phyloP scores from a whole-genome alignment of 2,329 filamentous ascomycete genomes.

The Colletotrichum sp. region DNA sequence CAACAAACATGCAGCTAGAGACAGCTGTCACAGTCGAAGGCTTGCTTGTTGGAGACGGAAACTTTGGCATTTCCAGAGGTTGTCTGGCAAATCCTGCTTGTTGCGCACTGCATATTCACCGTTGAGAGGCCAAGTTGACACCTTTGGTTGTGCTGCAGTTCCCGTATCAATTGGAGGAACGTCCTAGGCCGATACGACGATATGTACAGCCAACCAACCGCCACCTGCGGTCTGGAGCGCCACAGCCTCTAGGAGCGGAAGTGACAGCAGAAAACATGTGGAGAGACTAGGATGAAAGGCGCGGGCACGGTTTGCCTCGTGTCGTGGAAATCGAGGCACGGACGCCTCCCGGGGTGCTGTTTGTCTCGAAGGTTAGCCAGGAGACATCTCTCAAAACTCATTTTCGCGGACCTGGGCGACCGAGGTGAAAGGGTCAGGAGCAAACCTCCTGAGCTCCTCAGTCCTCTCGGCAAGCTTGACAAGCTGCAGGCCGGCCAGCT shows the following conservation, averaged over 20 bases:
- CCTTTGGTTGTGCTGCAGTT: neutral
- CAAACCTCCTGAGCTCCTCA: neutral
- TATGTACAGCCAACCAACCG: neutral
- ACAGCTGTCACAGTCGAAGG: neutral
- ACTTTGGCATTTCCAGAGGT: neutral
- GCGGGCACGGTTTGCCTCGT: neutral
- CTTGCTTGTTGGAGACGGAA: neutral
- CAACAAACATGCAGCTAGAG: neutral
- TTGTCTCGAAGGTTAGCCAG: neutral
- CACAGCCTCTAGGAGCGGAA: neutral
- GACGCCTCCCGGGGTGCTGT: neutral
- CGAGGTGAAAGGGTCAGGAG: conserved; percentile 5
- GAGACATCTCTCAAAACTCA: neutral
- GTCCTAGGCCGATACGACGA: neutral
- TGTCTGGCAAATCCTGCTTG: neutral
- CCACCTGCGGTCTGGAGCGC: neutral
- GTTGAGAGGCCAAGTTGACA: neutral
- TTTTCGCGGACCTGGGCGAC: neutral
- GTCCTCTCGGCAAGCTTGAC: neutral
- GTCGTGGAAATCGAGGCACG: neutral
- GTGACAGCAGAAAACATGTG: conserved; percentile 6
- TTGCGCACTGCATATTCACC: neutral
- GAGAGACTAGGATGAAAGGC: conserved; percentile 12
- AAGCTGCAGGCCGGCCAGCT: neutral
- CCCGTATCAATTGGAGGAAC: neutral